Conservation (phyloP, 129 eudicot species). For the Silybum marianum region DNA sequence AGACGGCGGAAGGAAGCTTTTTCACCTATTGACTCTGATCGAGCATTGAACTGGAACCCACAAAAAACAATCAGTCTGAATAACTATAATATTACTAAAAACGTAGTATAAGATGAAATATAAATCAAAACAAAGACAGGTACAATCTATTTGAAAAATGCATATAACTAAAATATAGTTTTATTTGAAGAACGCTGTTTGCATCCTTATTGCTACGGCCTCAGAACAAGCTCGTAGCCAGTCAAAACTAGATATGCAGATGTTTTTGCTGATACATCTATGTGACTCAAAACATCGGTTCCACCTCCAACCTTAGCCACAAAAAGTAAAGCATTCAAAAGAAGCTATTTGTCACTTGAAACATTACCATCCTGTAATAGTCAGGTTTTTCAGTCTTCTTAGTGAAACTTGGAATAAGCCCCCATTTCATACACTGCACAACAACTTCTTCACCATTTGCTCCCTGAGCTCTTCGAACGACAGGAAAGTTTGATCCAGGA, state of each 20-base stretch:
- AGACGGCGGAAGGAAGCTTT: constrained; percentile 96
- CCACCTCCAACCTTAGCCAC: neutral
- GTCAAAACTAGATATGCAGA: neutral
- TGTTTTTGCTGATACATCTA: neutral
- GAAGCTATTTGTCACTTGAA: neutral
- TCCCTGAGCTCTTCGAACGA: constrained; percentile 69
- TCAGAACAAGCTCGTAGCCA: neutral
- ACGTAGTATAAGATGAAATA: neutral
- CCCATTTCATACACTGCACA: constrained; percentile 99
- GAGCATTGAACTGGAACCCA: constrained; percentile 83
- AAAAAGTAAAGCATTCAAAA: constrained; percentile 1
- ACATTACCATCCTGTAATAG: constrained; percentile 84
- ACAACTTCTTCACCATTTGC: constrained; percentile 55
- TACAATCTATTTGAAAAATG: neutral
- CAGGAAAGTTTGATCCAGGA: constrained; percentile 81
- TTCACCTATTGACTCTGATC: constrained; percentile 82
- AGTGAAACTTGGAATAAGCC: constrained; percentile 92
- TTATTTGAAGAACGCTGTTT: neutral
- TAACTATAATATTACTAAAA: neutral
- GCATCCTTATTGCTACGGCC: neutral
- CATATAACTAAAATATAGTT: neutral
- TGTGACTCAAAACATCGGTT: neutral
- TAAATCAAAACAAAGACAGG: neutral
- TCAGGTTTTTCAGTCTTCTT: constrained; percentile 89
- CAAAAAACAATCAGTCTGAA: constrained; percentile 13